Evolutionary conservation across 1,284 basidiomycete genomes (phyloP), one percentile per base, ranked within the genome.

Genomic region (Ganoderma boninense): DNA sequence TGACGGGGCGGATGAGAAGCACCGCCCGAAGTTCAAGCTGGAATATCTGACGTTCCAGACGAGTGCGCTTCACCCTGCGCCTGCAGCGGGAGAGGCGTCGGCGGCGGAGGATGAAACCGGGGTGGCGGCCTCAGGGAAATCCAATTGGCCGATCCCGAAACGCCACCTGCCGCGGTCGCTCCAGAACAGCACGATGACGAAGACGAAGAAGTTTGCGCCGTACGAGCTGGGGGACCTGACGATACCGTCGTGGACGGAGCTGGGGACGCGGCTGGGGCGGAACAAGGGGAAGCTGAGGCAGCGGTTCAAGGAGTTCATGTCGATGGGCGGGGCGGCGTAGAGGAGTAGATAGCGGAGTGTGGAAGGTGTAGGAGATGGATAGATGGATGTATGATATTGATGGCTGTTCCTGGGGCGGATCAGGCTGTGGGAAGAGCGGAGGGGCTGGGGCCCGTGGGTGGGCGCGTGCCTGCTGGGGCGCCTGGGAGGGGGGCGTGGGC

Each of bases 171-270:
- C 94, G 2, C 81, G 81, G 56, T 85, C 84, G 71, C 79, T 92
- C 77, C 84, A 83, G 68, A 82, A 85, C 57, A 77, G 80, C 71
- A 83, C 79, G 46, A 78, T 74, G 73, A 81, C 73, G 74, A 83
- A 81, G 82, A 87, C 86, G 75, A 87, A 85, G 80, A 87, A 85
- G 80, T 91, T 88, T 74, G 90, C 89, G 75, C 94, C 92, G 70
- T 97, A 92, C 82, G 82, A 78, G 74, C 83, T 95, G 87, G 78
- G 75, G 68, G 94, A 94, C 79, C 83, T 95, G 84, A 97, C 95
- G 69, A 90, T 97, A 54, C 83, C 85, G 69, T 90, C 90, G 70
- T 96, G 95, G 90, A 82, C 95, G 72, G 84, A 84, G 76, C 84
- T 97, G 62, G 95, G 88, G 70, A 87, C 89, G 73, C 81, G 84